phyloP scores from a whole-genome alignment of 1,284 basidiomycete species.

The Apiotrichum gamsii region DNA sequence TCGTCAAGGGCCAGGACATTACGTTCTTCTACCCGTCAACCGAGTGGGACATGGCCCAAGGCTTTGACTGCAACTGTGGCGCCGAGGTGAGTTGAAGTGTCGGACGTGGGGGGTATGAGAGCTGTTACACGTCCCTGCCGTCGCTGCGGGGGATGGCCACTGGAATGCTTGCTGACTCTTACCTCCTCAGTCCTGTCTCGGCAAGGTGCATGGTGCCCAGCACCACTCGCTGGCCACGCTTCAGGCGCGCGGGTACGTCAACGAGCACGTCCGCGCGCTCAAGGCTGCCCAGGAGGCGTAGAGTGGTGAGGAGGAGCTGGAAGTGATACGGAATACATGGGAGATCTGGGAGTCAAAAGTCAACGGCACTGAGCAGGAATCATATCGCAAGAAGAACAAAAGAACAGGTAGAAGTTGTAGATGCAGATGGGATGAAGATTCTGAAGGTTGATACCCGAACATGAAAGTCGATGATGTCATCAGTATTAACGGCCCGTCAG shows the following conservation, averaged over 20 bases:
- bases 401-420: too few species aligned
- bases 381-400: too few species aligned
- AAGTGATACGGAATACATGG: too few species aligned
- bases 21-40: constrained; percentile 64
- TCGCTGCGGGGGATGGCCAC: neutral
- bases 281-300: constrained; percentile 40
- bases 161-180: neutral
- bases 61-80: constrained; percentile 57
- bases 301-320: too few species aligned
- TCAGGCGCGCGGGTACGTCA: constrained; percentile 39
- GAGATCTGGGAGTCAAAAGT: too few species aligned
- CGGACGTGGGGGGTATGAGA: too few species aligned
- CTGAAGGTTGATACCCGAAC: too few species aligned
- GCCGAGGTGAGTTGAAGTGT: constrained; percentile 34
- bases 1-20: constrained; percentile 49
- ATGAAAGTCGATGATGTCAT: too few species aligned
- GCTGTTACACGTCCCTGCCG: too few species aligned
- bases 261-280: constrained; percentile 41
- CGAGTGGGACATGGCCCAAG: constrained; percentile 65
- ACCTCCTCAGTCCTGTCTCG: constrained; percentile 46
- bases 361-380: too few species aligned
- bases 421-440: too few species aligned
- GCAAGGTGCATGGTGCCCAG: constrained; percentile 47
- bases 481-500: too few species aligned
- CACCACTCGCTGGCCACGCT: constrained; percentile 39